Conservation (phyloP, 345 rosid species). For the Clausena lansium region DNA sequence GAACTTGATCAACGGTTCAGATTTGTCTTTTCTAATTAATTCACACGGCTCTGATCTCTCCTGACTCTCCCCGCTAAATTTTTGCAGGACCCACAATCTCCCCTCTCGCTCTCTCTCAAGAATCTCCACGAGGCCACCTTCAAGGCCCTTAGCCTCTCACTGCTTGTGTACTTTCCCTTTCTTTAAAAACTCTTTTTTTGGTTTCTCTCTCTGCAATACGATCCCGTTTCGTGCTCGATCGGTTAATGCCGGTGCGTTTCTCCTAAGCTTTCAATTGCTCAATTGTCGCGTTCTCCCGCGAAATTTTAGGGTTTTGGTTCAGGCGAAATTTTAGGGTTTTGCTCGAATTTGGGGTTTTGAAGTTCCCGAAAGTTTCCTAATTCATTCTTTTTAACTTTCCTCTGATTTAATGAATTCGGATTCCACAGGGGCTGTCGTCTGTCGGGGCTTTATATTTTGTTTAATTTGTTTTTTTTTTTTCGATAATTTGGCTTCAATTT, state of each 20-base stretch:
- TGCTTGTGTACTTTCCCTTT: slow-evolving; percentile 6
- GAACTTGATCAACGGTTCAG: slow-evolving; percentile 20
- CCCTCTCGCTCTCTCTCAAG: slow-evolving; percentile 12
- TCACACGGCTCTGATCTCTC: background rate
- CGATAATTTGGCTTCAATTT: slow-evolving; percentile 2
- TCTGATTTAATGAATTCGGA: background rate
- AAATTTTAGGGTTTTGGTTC: background rate
- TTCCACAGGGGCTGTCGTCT: background rate
- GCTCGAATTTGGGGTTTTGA: slow-evolving; percentile 19
- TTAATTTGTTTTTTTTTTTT: background rate
- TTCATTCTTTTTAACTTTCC: background rate
- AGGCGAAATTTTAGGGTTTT: background rate
- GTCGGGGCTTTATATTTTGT: too few species aligned
- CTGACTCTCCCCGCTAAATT: slow-evolving; percentile 10
- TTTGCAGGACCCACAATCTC: slow-evolving; percentile 25
- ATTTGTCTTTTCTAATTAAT: background rate
- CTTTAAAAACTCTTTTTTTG: background rate
- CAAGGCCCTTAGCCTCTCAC: background rate
- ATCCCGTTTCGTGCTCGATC: slow-evolving; percentile 22
- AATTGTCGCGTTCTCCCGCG: background rate
- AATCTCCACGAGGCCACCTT: slow-evolving; percentile 26
- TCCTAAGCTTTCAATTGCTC: background rate
- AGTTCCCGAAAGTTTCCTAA: slow-evolving; percentile 4
- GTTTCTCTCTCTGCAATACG: slow-evolving; percentile 18
- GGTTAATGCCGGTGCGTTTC: slow-evolving; percentile 46